phyloP scores from a whole-genome alignment of 257 asterid species.

The Avicennia marina region DNA sequence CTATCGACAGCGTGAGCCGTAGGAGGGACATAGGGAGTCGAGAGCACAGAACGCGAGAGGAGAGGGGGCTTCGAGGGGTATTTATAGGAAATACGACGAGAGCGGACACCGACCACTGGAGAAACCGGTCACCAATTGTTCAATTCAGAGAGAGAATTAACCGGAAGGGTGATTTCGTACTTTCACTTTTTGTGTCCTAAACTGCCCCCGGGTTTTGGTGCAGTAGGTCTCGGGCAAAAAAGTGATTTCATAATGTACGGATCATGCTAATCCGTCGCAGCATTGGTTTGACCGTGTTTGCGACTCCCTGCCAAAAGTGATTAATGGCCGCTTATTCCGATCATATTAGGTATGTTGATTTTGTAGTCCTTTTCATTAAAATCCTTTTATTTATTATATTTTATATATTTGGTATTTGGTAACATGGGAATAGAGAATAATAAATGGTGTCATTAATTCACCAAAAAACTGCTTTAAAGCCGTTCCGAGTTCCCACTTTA shows the following conservation, averaged over 20 bases:
- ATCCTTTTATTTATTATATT: not conserved
- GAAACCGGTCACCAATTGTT: constrained; percentile 29
- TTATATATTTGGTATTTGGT: not conserved
- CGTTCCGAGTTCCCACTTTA: too few relatives aligned
- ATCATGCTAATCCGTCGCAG: constrained; percentile 16
- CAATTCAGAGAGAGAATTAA: constrained; percentile 29
- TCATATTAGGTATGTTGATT: constrained; percentile 13
- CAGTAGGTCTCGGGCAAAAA: not conserved
- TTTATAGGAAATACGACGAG: constrained; percentile 54
- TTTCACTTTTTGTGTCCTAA: not conserved
- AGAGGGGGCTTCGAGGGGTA: constrained; percentile 33
- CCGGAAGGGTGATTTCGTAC: constrained; percentile 26
- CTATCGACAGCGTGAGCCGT: constrained; percentile 17
- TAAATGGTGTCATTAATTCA: constrained; percentile 17
- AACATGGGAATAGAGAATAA: not conserved
- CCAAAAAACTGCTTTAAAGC: not conserved
- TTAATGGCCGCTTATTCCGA: constrained; percentile 19
- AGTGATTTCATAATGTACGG: not conserved
- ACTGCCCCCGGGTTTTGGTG: constrained; percentile 1
- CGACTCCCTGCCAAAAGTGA: constrained; percentile 14
- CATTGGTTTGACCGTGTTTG: constrained; percentile 29
- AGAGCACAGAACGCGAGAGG: constrained; percentile 17
- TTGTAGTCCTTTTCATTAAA: not conserved
- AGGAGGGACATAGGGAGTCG: not conserved
- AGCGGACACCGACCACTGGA: constrained; percentile 36